Evolutionary conservation across 495 filamentous ascomycete genomes (phyloP).

Genomic region (Neurospora intermedia): DNA sequence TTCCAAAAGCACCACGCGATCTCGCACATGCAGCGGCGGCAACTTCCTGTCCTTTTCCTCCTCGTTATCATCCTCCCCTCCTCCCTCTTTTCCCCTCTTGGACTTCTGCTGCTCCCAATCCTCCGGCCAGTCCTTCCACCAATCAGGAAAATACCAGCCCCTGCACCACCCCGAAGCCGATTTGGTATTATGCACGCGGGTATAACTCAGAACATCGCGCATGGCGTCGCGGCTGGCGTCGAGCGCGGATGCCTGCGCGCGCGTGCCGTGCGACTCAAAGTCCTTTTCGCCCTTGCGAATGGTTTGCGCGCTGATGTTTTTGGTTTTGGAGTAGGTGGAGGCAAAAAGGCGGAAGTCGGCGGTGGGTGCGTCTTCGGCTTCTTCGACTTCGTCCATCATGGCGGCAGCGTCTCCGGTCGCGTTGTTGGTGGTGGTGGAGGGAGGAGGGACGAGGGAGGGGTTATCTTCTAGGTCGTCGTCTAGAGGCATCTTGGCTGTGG

Average conservation of each 20-base stretch:
- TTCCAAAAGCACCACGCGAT: slow-evolving; percentile 39
- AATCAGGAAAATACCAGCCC: slow-evolving; percentile 45
- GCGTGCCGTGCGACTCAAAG: slow-evolving; percentile 86
- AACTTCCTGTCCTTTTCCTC: slow-evolving; percentile 17
- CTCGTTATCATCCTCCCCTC: slow-evolving; percentile 11
- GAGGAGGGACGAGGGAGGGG: slow-evolving; percentile 2
- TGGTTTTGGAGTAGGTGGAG: slow-evolving; percentile 38
- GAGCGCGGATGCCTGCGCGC: slow-evolving; percentile 63
- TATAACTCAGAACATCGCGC: slow-evolving; percentile 71
- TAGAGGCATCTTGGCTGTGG: slow-evolving; percentile 21
- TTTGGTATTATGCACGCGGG: slow-evolving; percentile 45
- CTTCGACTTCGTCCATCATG: slow-evolving; percentile 37
- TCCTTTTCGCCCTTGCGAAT: slow-evolving; percentile 73
- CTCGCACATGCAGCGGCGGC: slow-evolving; percentile 28
- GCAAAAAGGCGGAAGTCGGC: slow-evolving; percentile 80
- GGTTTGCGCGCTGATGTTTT: slow-evolving; percentile 29
- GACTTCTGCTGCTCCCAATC: slow-evolving; percentile 20
- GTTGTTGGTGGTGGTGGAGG: slow-evolving; percentile 1
- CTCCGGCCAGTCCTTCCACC: slow-evolving; percentile 27
- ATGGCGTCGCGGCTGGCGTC: slow-evolving; percentile 77
- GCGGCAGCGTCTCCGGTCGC: background rate
- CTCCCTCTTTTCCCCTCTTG: background rate
- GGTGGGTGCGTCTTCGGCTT: slow-evolving; percentile 51
- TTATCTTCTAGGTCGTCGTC: slow-evolving; percentile 35
- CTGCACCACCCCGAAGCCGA: slow-evolving; percentile 39